phyloP scores from a whole-genome alignment of 768 basidiomycete genomes.

The Tylopilus balloui region DNA sequence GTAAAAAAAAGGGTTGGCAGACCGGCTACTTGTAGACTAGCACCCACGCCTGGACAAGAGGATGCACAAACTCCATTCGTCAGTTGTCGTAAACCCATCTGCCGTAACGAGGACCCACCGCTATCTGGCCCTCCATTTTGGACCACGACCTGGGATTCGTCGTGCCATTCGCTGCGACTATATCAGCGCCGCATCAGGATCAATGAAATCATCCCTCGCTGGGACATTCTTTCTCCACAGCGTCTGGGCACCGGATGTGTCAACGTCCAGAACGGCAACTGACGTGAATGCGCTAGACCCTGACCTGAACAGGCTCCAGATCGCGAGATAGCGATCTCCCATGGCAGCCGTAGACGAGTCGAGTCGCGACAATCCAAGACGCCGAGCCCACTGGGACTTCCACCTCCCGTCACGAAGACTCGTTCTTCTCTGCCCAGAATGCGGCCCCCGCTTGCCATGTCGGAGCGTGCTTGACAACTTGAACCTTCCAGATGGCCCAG shows the following conservation, averaged over 20 bases:
- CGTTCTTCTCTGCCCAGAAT: conserved; percentile 11
- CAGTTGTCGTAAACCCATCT: conserved; percentile 22
- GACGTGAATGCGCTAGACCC: conserved; percentile 25
- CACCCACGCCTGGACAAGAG: conserved; percentile 32
- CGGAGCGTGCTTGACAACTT: no score
- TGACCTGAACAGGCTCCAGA: conserved; percentile 19
- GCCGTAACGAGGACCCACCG: conserved; percentile 29
- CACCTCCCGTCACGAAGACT: conserved; percentile 22
- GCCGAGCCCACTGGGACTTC: conserved; percentile 12
- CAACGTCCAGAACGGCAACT: conserved; percentile 18
- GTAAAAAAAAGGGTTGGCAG: conserved; percentile 21
- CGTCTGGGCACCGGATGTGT: no score
- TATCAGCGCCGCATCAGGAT: conserved; percentile 22
- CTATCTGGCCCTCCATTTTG: conserved; percentile 26
- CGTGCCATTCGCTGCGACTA: conserved; percentile 12
- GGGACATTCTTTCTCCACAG: conserved; percentile 1
- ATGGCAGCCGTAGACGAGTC: conserved; percentile 13
- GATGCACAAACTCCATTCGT: conserved; percentile 26
- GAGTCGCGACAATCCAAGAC: conserved; percentile 23
- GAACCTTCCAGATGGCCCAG: conserved; percentile 10
- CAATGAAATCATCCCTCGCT: conserved; percentile 27
- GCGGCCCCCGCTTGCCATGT: conserved; percentile 13
- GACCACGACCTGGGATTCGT: conserved; percentile 21
- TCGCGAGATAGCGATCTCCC: conserved; percentile 32
- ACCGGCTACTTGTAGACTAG: conserved; percentile 19